Evolutionary conservation across 805 yeast genomes (phyloP), one percentile per base, ranked within the genome.

Genomic region (Zygosaccharomyces kombuchaensis): DNA sequence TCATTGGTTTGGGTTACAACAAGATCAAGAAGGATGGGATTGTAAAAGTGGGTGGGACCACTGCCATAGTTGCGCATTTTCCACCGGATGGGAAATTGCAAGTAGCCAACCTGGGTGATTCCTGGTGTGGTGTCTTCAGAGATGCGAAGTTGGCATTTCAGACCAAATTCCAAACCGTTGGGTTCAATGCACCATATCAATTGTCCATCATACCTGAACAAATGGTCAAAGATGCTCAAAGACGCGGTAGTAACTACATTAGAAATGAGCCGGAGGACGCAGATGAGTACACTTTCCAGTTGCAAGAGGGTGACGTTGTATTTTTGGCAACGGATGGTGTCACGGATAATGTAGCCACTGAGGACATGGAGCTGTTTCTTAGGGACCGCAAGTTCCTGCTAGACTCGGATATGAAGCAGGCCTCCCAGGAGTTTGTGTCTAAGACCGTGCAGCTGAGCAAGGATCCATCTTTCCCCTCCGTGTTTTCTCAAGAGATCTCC

Each of bases 311-410:
- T 40, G 99, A 91, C 63, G 69, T 93, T 14, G 77, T 91, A 3
- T 62, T 93, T 42, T 82, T 91, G 59, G 95, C 95, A 34, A 88
- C 97, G 0, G 99, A 91, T 67, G 99, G 99, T 25, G 84, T 91
- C 40, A 81, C 87, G 23, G 99, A 91, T 65, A 91, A 91, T 62
- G 77, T 91, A 31, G 74, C 78, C 12, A 72, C 82, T 1, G 77
- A 78, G 36, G 96, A 88, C 58, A 81, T 87, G 42, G 87, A 80
- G 58, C 59, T 77, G 13, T 84, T 76, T 52, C 73, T 90, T 47
- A 75, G 74, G 36, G 90, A 87, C 55, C 63, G 70, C 36, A 45
- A 49, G 25, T 45, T 55, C 14, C 2, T 38, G 34, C 13, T 60
- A 41, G 44, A 48, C 12, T 41, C 55, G 4, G 70, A 73, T 31